Base-by-base conservation (phyloP, 2,329 filamentous ascomycete species). In the Colletotrichum incanum region DNA sequence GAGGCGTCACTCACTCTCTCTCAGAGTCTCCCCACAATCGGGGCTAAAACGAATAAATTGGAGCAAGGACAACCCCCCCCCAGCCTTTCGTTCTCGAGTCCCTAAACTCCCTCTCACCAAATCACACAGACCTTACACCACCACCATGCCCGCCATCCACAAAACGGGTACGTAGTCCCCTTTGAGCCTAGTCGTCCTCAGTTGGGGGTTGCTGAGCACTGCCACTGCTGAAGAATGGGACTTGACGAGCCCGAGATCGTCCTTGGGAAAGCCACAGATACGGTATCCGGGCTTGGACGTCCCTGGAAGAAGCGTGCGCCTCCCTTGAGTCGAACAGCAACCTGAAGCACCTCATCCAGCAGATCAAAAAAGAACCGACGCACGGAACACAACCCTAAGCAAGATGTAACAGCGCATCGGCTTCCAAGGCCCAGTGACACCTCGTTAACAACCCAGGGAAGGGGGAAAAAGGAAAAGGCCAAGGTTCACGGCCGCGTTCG, bases 11-110 rank as follows among this genome's bases (percentile, higher is more conserved):
- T 59, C 37, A 47, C 52, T 23, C 37, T 8, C 5, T 26, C 23
- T 26, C 5, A n/a, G n/a, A n/a, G n/a, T n/a, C n/a, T n/a, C 54
- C 65, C 62, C 67, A 54, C 67, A 45, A 23, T 70, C 18, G 37
- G 56, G 54, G 68, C 64, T 71, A 71, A 68, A 68, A 68, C 64
- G 54, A 71, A 54, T 49, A 61, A 60, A 49, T 23, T 50, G 52
- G 60, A 56, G 43, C 43, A 37, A 43, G n/a, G 52, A n/a, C 20
- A 18, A 3, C 54, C 26, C 20, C 14, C 14, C 20, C 12, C 55
- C n/a, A 41, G 37, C 34, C 50, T 54, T 28, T 11, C 50, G 28
- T 18, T 34, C 58, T 14, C 23, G 31, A 49, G 20, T 55, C 31
- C 63, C 43, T n/a, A 26, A 31, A 28, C 39, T 31, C 49, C 12